Evolutionary conservation across 495 filamentous ascomycete species (phyloP).

Genomic region (Aspergillus mulundensis): DNA sequence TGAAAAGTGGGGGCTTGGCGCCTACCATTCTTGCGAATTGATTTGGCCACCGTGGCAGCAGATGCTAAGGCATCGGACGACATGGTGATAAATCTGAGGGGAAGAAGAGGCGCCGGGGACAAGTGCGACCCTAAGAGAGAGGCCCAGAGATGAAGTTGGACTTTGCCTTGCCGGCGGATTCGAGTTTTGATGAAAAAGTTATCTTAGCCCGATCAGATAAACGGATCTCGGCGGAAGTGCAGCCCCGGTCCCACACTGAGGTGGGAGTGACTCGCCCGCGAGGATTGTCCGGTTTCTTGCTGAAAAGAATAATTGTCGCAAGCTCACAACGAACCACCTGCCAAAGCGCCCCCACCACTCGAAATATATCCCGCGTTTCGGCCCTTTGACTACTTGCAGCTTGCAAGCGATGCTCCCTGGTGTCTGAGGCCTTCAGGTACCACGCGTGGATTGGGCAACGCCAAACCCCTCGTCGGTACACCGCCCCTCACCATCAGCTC

Average conservation of each 20-base stretch:
- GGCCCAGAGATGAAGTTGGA: not conserved
- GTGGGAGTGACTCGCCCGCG: conserved; percentile 11
- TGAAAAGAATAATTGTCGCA: conserved; percentile 15
- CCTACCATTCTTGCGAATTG: conserved; percentile 47
- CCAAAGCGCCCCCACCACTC: conserved; percentile 11
- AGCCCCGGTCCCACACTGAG: conserved; percentile 18
- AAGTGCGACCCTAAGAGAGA: not conserved
- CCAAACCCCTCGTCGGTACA: conserved; percentile 35
- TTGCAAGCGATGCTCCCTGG: conserved; percentile 20
- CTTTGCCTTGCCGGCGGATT: not conserved
- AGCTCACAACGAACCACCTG: conserved; percentile 13
- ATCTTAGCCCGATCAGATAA: conserved; percentile 40
- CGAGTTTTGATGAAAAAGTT: conserved; percentile 29
- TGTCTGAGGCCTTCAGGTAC: conserved; percentile 11
- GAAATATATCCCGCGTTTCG: conserved; percentile 12
- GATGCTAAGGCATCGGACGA: conserved; percentile 21
- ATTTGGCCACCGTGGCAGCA: conserved; percentile 23
- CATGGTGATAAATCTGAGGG: conserved; percentile 17
- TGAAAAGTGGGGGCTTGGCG: conserved; percentile 13
- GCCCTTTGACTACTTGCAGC: conserved; percentile 12
- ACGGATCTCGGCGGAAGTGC: conserved; percentile 33
- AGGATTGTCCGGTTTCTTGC: conserved; percentile 15
- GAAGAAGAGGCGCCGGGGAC: not conserved
- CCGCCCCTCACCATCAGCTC: conserved; percentile 23
- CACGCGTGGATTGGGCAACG: conserved; percentile 22